phyloP scores from a whole-genome alignment of 108 stramenopile genomes.

The Cylindrotheca closterium region DNA sequence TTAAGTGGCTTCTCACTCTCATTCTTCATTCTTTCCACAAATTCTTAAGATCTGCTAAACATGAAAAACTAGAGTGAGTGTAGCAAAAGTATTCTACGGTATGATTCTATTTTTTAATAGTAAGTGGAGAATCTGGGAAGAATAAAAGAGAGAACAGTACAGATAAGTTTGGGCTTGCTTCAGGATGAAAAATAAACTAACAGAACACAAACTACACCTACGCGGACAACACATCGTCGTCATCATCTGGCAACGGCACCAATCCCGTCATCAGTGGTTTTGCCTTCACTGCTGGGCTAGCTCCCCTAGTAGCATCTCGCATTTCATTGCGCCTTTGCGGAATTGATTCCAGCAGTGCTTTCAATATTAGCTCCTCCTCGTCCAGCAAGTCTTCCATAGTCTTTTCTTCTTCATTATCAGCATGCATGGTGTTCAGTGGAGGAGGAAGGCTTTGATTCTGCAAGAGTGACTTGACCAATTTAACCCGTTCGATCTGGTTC shows the following conservation, averaged over 20 bases:
- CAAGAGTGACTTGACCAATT: background rate
- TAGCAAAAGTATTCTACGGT: too few species aligned
- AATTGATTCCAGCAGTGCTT: background rate
- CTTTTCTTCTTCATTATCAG: background rate
- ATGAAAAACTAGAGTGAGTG: too few species aligned
- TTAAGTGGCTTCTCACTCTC: too few species aligned
- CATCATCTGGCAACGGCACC: background rate
- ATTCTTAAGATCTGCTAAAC: too few species aligned
- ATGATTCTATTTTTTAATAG: too few species aligned
- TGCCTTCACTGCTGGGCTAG: background rate
- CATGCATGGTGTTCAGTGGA: background rate
- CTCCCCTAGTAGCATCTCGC: background rate
- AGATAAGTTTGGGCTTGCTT: too few species aligned
- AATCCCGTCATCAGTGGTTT: background rate
- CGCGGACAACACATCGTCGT: background rate
- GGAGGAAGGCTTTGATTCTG: background rate
- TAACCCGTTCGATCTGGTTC: background rate
- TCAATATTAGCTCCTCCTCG: background rate
- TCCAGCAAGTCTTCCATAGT: background rate
- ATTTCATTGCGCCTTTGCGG: background rate
- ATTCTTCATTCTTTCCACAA: too few species aligned
- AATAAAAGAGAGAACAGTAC: too few species aligned
- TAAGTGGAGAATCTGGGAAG: too few species aligned
- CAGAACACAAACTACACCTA: too few species aligned
- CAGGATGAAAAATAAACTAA: too few species aligned